Base-by-base conservation (phyloP, 2,329 filamentous ascomycete genomes). In the Botrytis medusae region DNA sequence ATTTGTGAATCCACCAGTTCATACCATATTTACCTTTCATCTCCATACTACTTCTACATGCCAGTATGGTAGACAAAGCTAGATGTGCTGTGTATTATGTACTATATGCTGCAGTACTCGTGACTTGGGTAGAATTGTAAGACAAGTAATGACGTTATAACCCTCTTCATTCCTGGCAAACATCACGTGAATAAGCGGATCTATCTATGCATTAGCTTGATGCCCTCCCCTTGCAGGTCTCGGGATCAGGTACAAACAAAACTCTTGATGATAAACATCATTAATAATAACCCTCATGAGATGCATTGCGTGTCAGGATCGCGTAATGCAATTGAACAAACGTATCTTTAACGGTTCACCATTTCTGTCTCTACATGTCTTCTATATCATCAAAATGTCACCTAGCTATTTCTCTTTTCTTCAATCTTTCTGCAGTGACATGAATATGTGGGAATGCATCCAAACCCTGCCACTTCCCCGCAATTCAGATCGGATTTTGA, bases 61-160 rank as follows among this genome's bases (percentile, higher is more conserved):
- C n/a, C 12, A 29, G 20, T n/a, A 10, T 37, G 34, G 9, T 9
- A 42, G 14, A 25, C 22, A n/a, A 42, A 40, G 34, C 14, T 59
- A 3, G 20, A 51, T 51, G 22, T 20, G 8, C 16, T 10, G 54
- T 60, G 20, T 18, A 14, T 37, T 7, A 37, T 42, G 22, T 25
- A 57, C n/a, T 54, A 25, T 54, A 16, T 5, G 14, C 12, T 20
- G 6, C 54, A 57, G 7, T 25, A n/a, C 22, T 1, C 1, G 37
- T 8, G 54, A n/a, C 22, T 1, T 9, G 37, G 9, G 54, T 34
- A 57, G 8, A 20, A 29, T 20, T 59, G 29, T 12, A 40, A 61
- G 34, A 62, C 60, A 62, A 40, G 37, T 62, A 18, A 46, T 46
- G 40, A 64, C n/a, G 62, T 64, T 64, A 40, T 54, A 54, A n/a